These are phyloP conservation scores for Tetrapisispora phaffii DNA, from an alignment of 805 yeast species.

Conservation along the genomic window DNA sequence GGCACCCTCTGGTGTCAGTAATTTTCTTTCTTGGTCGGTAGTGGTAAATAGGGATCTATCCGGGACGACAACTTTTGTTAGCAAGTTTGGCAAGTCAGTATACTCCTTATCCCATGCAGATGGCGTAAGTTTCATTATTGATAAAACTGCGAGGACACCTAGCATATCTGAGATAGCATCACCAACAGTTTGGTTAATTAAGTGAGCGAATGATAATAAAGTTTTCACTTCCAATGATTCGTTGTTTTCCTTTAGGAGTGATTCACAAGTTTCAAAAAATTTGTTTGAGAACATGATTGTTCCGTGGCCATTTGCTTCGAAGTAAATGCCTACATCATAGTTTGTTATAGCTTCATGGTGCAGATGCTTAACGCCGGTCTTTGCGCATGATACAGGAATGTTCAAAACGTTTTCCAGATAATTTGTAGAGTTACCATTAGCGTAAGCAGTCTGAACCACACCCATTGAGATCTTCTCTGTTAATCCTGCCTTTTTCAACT, in stretches of 20 bases:
- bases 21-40: constrained; percentile 79
- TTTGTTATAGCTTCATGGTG: constrained; percentile 79
- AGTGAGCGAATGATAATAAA: constrained; percentile 49
- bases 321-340: constrained; percentile 86
- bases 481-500: constrained; percentile 38
- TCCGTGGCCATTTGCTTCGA: constrained; percentile 99
- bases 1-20: constrained; percentile 67
- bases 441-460: constrained; percentile 95
- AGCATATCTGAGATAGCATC: constrained; percentile 92
- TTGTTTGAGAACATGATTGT: constrained; percentile 72
- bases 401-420: constrained; percentile 52
- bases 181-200: constrained; percentile 96
- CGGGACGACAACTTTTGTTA: constrained; percentile 71
- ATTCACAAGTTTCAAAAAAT: constrained; percentile 30
- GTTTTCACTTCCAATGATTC: constrained; percentile 40
- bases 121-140: constrained; percentile 49
- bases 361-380: constrained; percentile 93
- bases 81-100: constrained; percentile 75
- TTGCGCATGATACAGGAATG: constrained; percentile 77
- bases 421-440: constrained; percentile 83
- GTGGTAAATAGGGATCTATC: constrained; percentile 76
- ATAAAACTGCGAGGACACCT: constrained; percentile 57
- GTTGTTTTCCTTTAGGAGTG: constrained; percentile 33
- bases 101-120: constrained; percentile 67
- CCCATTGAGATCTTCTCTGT: constrained; percentile 44